Percentiles rank a stretch among this genome's conserved stretches.
Conservation (phyloP, 176 grass and related monocot species). For the Avena sativa region DNA sequence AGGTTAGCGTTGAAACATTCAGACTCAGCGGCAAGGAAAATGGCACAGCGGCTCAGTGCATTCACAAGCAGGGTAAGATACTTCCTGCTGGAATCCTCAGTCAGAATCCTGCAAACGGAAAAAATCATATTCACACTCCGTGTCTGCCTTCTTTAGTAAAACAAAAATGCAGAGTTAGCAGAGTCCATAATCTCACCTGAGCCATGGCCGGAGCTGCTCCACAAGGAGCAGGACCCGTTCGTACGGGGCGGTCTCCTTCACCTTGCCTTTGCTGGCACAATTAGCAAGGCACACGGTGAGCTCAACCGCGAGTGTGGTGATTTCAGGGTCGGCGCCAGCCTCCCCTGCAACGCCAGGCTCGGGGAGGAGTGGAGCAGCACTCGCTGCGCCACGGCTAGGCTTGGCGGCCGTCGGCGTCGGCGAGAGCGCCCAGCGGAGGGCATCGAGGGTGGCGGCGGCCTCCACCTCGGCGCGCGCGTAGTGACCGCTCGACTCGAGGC, state of each 20-base stretch:
- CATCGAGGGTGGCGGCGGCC: constrained; percentile 54
- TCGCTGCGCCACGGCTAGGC: constrained; percentile 43
- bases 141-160: background rate
- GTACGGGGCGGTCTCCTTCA: constrained; percentile 53
- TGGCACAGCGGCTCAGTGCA: constrained; percentile 62
- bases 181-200: constrained; percentile 47
- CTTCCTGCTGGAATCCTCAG: constrained; percentile 51
- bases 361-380: constrained; percentile 40
- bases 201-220: constrained; percentile 72
- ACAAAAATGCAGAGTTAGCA: constrained; percentile 5
- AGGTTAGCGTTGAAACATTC: constrained; percentile 44
- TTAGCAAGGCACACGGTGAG: constrained; percentile 59
- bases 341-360: constrained; percentile 48
- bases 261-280: constrained; percentile 66
- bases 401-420: constrained; percentile 33
- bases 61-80: constrained; percentile 57
- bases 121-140: background rate
- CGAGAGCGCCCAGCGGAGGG: constrained; percentile 55
- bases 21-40: constrained; percentile 55
- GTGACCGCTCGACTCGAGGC: constrained; percentile 62
- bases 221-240: constrained; percentile 55
- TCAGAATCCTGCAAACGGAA: constrained; percentile 54
- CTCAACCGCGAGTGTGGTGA: constrained; percentile 59
- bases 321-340: constrained; percentile 59
- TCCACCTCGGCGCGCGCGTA: constrained; percentile 59